These are phyloP conservation scores for Citropsis articulata DNA, from an alignment of 345 rosid species.

Conservation along the genomic window DNA sequence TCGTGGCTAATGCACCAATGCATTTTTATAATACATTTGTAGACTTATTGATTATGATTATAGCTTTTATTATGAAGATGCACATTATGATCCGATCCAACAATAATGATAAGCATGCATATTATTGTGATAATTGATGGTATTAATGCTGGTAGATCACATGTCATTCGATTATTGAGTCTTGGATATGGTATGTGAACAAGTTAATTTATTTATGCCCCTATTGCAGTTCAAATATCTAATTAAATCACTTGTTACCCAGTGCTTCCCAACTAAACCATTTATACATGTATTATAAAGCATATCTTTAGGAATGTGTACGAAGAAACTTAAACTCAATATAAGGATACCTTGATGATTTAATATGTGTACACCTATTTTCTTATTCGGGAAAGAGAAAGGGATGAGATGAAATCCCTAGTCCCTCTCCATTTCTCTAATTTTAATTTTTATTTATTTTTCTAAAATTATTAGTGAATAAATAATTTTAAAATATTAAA, in stretches of 20 bases:
- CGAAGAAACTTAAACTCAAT: too few relatives aligned
- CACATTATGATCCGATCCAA: slow-evolving; percentile 15
- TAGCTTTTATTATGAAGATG: not conserved
- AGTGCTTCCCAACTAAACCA: not conserved
- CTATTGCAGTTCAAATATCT: not conserved
- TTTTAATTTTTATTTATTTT: too few relatives aligned
- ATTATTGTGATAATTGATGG: not conserved
- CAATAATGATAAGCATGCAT: slow-evolving; percentile 5
- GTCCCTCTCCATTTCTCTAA: too few relatives aligned
- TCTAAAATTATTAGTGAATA: too few relatives aligned
- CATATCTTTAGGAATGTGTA: too few relatives aligned
- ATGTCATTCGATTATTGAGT: slow-evolving; percentile 17
- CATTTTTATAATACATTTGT: not conserved
- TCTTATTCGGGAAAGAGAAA: too few relatives aligned
- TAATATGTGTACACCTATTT: too few relatives aligned
- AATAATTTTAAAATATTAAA: too few relatives aligned
- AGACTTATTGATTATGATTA: not conserved
- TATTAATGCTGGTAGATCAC: slow-evolving; percentile 19
- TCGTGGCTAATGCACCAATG: not conserved
- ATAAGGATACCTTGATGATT: too few relatives aligned
- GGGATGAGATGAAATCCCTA: too few relatives aligned
- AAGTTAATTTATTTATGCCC: not conserved
- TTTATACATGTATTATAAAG: too few relatives aligned
- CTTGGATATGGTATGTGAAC: not conserved
- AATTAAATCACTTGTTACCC: not conserved